Evolutionary conservation across 495 filamentous ascomycete species (phyloP).

Genomic region (Penicillium soppii): DNA sequence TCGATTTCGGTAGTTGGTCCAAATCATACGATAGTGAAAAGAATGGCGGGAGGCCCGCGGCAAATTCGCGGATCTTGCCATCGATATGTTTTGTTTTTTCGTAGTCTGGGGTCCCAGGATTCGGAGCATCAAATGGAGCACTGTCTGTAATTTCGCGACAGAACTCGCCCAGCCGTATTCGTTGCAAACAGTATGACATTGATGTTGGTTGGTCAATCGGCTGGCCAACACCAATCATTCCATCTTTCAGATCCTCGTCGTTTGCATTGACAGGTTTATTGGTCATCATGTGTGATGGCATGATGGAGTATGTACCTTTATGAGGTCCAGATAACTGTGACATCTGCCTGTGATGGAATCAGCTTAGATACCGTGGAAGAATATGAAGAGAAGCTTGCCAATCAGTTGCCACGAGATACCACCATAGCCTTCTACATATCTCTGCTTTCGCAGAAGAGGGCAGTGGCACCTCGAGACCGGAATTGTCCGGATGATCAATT

Average conservation of each 20-base stretch:
- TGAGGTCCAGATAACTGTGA: conserved; percentile 32
- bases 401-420: conserved; percentile 47
- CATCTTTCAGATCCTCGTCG: conserved; percentile 43
- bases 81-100: conserved; percentile 31
- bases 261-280: conserved; percentile 45
- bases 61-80: conserved; percentile 25
- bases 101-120: conserved; percentile 11
- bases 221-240: conserved; percentile 19
- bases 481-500: conserved; percentile 34
- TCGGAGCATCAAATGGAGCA: conserved; percentile 18
- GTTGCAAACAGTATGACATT: conserved; percentile 46
- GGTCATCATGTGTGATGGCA: conserved; percentile 44
- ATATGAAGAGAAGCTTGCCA: conserved; percentile 28
- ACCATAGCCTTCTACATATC: conserved; percentile 49
- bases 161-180: conserved; percentile 46
- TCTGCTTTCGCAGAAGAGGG: conserved; percentile 32
- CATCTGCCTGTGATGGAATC: conserved; percentile 31
- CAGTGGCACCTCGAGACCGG: conserved; percentile 4
- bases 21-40: conserved; percentile 11
- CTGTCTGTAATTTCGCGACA: conserved; percentile 44
- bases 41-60: conserved; percentile 22
- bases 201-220: conserved; percentile 39
- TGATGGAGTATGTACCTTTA: conserved; percentile 40
- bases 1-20: not conserved
- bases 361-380: not conserved